phyloP scores from a whole-genome alignment of 2,329 filamentous ascomycete species.

The Cucurbitaria berberidis region DNA sequence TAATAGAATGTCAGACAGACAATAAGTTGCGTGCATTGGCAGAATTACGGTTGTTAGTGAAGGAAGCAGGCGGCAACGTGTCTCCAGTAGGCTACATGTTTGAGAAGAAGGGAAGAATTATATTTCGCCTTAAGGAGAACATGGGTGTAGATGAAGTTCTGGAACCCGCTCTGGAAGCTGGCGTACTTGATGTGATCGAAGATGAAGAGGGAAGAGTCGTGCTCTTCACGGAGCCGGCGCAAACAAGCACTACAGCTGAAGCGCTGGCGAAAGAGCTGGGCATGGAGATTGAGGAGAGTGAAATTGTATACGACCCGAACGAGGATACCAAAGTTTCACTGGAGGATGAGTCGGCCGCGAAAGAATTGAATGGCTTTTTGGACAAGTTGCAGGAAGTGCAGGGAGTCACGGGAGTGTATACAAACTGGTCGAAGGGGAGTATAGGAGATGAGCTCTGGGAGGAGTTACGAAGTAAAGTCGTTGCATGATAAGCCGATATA shows the following conservation, averaged over 20 bases:
- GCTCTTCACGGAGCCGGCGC: constrained; percentile 71
- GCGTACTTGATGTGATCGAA: constrained; percentile 74
- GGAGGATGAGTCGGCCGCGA: constrained; percentile 62
- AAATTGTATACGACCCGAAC: constrained; percentile 86
- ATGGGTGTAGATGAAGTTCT: constrained; percentile 72
- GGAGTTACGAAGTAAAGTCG: constrained; percentile 46
- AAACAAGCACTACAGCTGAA: constrained; percentile 69
- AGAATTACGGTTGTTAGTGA: constrained; percentile 74
- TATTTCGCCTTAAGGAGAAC: constrained; percentile 67
- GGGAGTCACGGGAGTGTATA: constrained; percentile 79
- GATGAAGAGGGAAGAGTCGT: constrained; percentile 74
- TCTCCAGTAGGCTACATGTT: constrained; percentile 86
- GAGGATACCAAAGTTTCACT: constrained; percentile 75
- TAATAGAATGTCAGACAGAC: constrained; percentile 87
- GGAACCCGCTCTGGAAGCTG: constrained; percentile 83
- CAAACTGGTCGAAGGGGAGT: constrained; percentile 63
- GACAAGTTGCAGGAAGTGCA: constrained; percentile 70
- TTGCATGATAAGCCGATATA: constrained; percentile 27
- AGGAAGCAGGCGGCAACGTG: constrained; percentile 70
- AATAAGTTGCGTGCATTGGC: constrained; percentile 75
- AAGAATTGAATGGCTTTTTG: constrained; percentile 65
- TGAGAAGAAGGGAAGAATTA: constrained; percentile 75
- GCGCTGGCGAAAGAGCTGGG: constrained; percentile 67
- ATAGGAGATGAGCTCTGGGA: constrained; percentile 49
- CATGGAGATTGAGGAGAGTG: constrained; percentile 72